Percentiles rank a stretch among this genome's conserved stretches.
Conservation (phyloP, 2,329 filamentous ascomycete genomes). For the Stromatinia cepivora region DNA sequence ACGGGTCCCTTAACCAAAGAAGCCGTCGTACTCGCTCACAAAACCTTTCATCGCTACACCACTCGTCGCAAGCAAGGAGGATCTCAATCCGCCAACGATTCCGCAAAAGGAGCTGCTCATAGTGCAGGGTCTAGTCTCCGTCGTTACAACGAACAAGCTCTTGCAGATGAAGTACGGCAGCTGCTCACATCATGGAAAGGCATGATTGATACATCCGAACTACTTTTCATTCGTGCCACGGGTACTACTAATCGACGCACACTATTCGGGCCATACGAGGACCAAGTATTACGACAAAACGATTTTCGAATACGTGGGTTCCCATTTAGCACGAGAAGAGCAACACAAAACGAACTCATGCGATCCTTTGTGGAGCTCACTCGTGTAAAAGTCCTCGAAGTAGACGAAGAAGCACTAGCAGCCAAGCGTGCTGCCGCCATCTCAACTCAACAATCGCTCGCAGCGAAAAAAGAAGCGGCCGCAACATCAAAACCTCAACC, state of each 20-base stretch:
- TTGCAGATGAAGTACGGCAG: constrained; percentile 83
- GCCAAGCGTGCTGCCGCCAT: constrained; percentile 50
- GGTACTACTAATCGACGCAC: constrained; percentile 84
- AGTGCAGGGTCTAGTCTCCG: constrained; percentile 88
- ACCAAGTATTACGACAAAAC: constrained; percentile 75
- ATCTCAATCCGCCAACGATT: constrained; percentile 89
- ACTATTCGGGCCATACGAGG: constrained; percentile 88
- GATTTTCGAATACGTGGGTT: constrained; percentile 83
- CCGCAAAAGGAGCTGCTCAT: constrained; percentile 89
- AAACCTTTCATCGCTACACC: constrained; percentile 97
- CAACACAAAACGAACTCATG: constrained; percentile 94
- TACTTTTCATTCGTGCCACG: constrained; percentile 87
- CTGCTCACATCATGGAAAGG: constrained; percentile 82
- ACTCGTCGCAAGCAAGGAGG: constrained; percentile 96
- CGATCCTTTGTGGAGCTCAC: constrained; percentile 92
- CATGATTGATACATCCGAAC: constrained; percentile 78
- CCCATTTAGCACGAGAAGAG: constrained; percentile 87
- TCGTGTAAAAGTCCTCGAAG: constrained; percentile 77
- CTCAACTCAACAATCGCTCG: constrained; percentile 46
- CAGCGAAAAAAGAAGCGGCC: constrained; percentile 48
- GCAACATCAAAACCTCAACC: constrained; percentile 46
- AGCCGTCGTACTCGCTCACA: constrained; percentile 87
- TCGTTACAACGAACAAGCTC: constrained; percentile 89
- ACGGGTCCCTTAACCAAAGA: constrained; percentile 76
- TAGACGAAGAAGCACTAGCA: constrained; percentile 65